phyloP scores from a whole-genome alignment of 1,139 yeast species.

The Hyphopichia burtonii region DNA sequence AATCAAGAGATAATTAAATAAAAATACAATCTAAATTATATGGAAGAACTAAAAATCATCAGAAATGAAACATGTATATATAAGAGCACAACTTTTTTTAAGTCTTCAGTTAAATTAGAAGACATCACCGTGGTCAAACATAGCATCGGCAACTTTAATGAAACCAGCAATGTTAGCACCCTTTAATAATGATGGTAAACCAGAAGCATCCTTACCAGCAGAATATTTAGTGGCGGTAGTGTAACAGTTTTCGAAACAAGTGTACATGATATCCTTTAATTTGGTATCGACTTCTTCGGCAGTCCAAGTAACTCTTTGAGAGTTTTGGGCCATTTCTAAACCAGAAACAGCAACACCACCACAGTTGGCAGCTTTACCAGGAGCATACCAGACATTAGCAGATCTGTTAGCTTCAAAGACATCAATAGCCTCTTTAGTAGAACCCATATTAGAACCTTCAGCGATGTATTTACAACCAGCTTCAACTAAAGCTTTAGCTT shows the following conservation, averaged over 20 bases:
- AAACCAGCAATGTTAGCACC: conserved; percentile 99
- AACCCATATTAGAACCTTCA: conserved; percentile 99
- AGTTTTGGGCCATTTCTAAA: conserved; percentile 99
- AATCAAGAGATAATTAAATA: not conserved
- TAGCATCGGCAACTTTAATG: conserved; percentile 96
- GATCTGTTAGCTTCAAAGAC: conserved; percentile 87
- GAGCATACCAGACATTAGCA: conserved; percentile 92
- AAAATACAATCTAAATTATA: not conserved
- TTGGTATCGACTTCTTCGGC: conserved; percentile 84
- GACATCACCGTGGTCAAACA: conserved; percentile 96
- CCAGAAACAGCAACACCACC: conserved; percentile 99
- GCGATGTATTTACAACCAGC: conserved; percentile 93
- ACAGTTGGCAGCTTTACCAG: conserved; percentile 99
- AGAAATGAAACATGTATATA: not conserved
- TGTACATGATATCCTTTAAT: conserved; percentile 88
- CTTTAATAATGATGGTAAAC: conserved; percentile 88
- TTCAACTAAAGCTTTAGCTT: conserved; percentile 90
- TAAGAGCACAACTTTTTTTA: not conserved
- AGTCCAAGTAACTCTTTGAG: conserved; percentile 88
- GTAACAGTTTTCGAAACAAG: conserved; percentile 91
- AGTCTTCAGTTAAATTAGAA: conserved; percentile 29
- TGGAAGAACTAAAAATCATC: not conserved
- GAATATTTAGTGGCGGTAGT: conserved; percentile 81
- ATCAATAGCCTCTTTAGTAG: conserved; percentile 94
- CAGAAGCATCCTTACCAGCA: conserved; percentile 57